Base-by-base conservation (phyloP, 2,329 filamentous ascomycete genomes). In the Aspergillus sp. region DNA sequence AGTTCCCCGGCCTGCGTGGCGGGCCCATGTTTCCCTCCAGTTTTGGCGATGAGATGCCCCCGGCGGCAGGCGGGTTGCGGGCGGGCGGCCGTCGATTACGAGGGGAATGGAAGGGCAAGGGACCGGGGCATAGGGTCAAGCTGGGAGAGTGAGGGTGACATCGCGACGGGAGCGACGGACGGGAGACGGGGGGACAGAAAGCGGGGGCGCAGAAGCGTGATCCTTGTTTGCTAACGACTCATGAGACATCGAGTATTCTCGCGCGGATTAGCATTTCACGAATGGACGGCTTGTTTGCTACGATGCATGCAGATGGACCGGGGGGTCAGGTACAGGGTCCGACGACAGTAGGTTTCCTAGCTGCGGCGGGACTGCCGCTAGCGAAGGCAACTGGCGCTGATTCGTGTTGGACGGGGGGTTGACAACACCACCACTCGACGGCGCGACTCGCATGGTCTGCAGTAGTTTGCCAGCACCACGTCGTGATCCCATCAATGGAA, bases 11-110 rank as follows among this genome's bases (percentile, higher is more conserved):
- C 20, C 52, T 63, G 53, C 57, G 63, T 41, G 56, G 58, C 21
- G 55, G 61, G 9, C 38, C 59, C 13, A 58, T 67, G 40, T 68
- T 70, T 54, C 61, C 63, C 47, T 59, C 69, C 36, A 66, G 65
- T 11, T 61, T 70, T 47, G 64, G 65, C n/a, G 70, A 70, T 9
- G 69, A 69, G 38, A 46, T 50, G 21, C 54, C 58, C 34, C 36
- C 49, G 14, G 14, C 34, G 34, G 11, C 60, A 38, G 56, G 53
- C 43, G 57, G 59, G 38, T 49, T 64, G 56, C 66, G 65, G 49
- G 45, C 59, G 45, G 44, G 59, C 42, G 54, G 54, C 41, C 55
- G 53, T 52, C 60, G 58, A 60, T 53, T 57, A 52, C 63, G 65
- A 47, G 62, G 58, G 53, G 66, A 63, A 19, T 57, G 55, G 51